Evolutionary conservation across 768 basidiomycete species (phyloP).

Genomic region (Russula vinacea): DNA sequence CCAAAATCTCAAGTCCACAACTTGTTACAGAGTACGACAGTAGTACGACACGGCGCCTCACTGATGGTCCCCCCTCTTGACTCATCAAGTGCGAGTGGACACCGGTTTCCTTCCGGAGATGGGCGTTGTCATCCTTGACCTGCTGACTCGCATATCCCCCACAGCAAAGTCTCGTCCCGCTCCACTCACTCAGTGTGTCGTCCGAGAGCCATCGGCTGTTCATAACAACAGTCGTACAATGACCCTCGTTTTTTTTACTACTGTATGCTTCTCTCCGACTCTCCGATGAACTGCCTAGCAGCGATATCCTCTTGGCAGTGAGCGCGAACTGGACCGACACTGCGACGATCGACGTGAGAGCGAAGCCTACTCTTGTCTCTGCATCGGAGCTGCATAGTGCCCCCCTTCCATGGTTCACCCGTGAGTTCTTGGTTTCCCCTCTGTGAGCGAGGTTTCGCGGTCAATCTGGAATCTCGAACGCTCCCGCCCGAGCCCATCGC

Average conservation of each 20-base stretch:
- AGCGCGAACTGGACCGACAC: not conserved
- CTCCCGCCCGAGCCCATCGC: not conserved
- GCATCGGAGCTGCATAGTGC: not conserved
- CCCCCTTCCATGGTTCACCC: not conserved
- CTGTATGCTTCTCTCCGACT: slow-evolving; percentile 18
- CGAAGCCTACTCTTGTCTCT: not conserved
- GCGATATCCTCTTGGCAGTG: slow-evolving; percentile 10
- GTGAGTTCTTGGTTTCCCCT: not conserved
- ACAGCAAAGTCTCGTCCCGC: not conserved
- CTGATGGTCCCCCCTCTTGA: no score
- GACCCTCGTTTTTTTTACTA: slow-evolving; percentile 19
- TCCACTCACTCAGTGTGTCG: not conserved
- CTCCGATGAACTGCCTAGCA: slow-evolving; percentile 11
- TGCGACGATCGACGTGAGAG: not conserved
- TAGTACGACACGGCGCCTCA: no score
- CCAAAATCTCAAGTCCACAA: no score
- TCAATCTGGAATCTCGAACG: not conserved
- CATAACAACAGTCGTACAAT: slow-evolving; percentile 10
- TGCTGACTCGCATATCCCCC: not conserved
- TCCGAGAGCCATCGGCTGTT: slow-evolving; percentile 1
- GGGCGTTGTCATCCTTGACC: not conserved
- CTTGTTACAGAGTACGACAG: no score
- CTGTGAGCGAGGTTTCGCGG: not conserved
- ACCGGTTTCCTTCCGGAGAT: not conserved
- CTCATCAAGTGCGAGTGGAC: not conserved